phyloP scores from a whole-genome alignment of 768 basidiomycete species.

The Phylloporus arenicola region DNA sequence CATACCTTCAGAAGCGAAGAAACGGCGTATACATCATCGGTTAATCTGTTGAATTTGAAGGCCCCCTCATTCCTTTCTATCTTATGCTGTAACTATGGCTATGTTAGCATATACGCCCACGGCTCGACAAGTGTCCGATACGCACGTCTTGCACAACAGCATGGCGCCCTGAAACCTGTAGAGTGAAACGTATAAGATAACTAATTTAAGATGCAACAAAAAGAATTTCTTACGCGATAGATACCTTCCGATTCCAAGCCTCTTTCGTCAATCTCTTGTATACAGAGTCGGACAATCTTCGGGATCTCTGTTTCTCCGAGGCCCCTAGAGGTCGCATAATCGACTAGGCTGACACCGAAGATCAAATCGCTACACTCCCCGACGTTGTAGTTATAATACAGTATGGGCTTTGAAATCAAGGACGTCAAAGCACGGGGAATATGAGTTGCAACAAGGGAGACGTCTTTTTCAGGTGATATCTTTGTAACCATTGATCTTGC shows the following conservation, averaged over 20 bases:
- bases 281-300: slow-evolving; percentile 74
- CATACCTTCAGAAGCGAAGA: slow-evolving; percentile 78
- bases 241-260: slow-evolving; percentile 78
- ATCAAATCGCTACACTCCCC: slow-evolving; percentile 86
- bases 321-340: slow-evolving; percentile 80
- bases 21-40: slow-evolving; percentile 79
- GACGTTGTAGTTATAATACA: slow-evolving; percentile 74
- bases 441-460: slow-evolving; percentile 46
- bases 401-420: slow-evolving; percentile 62
- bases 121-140: neutral
- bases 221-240: slow-evolving; percentile 51
- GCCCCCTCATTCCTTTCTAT: slow-evolving; percentile 77
- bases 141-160: slow-evolving; percentile 77
- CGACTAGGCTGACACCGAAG: slow-evolving; percentile 82
- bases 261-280: slow-evolving; percentile 74
- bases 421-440: slow-evolving; percentile 60
- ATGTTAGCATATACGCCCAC: slow-evolving; percentile 3
- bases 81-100: slow-evolving; percentile 68
- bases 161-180: slow-evolving; percentile 77
- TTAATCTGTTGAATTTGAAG: slow-evolving; percentile 65
- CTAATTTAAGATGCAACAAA: neutral
- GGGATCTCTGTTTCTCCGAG: slow-evolving; percentile 71
- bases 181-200: neutral
- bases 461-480: slow-evolving; percentile 70
- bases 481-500: slow-evolving; percentile 54